Evolutionary conservation across 1,284 basidiomycete species (phyloP), one percentile per base, ranked within the genome.

Genomic region (Stereum hirsutum): DNA sequence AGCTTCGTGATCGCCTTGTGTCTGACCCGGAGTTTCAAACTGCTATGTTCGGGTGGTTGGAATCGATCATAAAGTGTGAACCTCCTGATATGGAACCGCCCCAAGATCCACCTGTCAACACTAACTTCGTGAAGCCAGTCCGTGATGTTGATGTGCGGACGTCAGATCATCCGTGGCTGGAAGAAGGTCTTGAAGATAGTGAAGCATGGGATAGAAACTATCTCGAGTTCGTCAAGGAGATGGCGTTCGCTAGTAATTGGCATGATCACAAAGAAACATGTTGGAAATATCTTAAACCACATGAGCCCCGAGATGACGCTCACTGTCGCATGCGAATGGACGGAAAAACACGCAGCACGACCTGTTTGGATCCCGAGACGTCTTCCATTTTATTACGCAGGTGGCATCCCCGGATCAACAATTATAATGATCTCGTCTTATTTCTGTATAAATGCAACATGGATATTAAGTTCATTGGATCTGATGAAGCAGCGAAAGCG

Each of bases 261-360:
- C 46, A 48, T 20, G 23, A 25, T 2, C 46, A 48, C 20, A 19
- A 31, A 7, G 34, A 27, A 5, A 48, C 46, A 1, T 48, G 46
- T 25, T 48, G 46, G 40, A 45, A 45, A 19, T 34, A 48, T 39
- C 23, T 48, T 6, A 48, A 48, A 26, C 46, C 26, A 11, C 35
- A 32, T 5, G 25, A 48, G 14, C 39, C 39, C 0, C 31, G 33
- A 11, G 40, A 40, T 24, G 28, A 48, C 35, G 33, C 39, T 4
- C 43, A 48, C 14, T 52, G 48, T 39, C 34, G 45, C 1, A 49
- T 51, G 17, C 23, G 30, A 34, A 34, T 34, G 5, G 34, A 19
- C 15, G 14, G 41, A 5, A 15, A 14, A 12, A 34, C n/a, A 8
- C 6, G 30, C 15, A 11, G 10, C 5, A n/a, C 34, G 3, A 34